These are phyloP conservation scores for Mucor mucedo DNA, from an alignment of 371 early-diverging fungal species.

Conservation along the genomic window DNA sequence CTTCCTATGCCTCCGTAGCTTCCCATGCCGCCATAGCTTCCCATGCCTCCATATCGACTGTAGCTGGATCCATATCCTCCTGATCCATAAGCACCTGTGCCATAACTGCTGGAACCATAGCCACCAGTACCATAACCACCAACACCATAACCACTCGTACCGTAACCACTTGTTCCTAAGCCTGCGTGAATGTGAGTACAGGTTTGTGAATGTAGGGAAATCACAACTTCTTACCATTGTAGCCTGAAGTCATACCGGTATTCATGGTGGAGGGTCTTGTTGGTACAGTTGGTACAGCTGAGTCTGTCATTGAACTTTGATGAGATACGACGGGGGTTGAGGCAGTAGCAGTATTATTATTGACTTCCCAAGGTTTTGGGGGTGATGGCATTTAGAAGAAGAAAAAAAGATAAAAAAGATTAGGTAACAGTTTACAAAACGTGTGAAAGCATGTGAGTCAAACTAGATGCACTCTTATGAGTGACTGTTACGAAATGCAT, in stretches of 20 bases:
- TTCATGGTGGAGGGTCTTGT: constrained; percentile 34
- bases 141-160: background rate
- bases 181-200: background rate
- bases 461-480: background rate
- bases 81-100: constrained; percentile 26
- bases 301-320: constrained; percentile 22
- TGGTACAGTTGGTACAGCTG: constrained; percentile 38
- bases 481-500: background rate
- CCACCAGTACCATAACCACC: background rate
- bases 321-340: constrained; percentile 31
- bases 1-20: constrained; percentile 14
- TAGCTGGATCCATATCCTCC: constrained; percentile 19
- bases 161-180: constrained; percentile 1
- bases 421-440: background rate
- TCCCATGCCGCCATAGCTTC: constrained; percentile 1
- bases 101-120: constrained; percentile 11
- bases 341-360: constrained; percentile 38
- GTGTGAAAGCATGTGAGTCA: constrained; percentile 7
- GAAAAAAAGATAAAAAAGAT: constrained; percentile 13
- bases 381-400: constrained; percentile 78
- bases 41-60: constrained; percentile 14
- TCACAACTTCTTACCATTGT: constrained; percentile 4
- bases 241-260: background rate
- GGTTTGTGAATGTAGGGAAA: background rate
- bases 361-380: constrained; percentile 94